Base-by-base conservation (phyloP, 192 early-diverging fungal genomes). In the Backusella liffmaniae region DNA sequence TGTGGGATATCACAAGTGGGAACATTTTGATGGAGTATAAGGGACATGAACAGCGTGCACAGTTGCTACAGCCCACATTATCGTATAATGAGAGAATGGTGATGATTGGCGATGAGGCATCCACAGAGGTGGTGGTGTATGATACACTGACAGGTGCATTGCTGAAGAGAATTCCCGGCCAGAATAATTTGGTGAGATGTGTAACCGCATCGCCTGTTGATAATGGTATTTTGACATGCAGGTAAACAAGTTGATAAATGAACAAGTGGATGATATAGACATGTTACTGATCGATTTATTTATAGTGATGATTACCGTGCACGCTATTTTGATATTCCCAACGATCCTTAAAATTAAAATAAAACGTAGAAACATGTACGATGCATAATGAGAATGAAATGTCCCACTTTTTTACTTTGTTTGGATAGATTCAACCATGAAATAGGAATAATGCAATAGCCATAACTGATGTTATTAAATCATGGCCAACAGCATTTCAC, bases 1-100 rank as follows among this genome's bases (percentile, higher is more conserved):
- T 97, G 59, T 98, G 97, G 97, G 97, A 98, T 39, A 80, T 94
- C 71, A 82, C 84, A 15, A 91, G 86, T 26, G 95, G 95, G 0
- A 88, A 88, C 41, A 77, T 91, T 37, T 84, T 96, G 51, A 86
- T 90, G 77, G 85, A 88, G 15, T 98, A 91, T 80, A 83, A 86
- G 62, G 95, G 95, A 10, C 90, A 91, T 32, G 62, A 77, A 34
- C 86, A 91, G 73, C 79, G 76, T 5, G 15, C 79, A 80, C 85
- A 79, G 70, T 51, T 67, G 29, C 36, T 82, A 35, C 79, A 86
- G 78, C 76, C 81, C 34, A 79, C 84, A 8, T 92, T 95, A 51
- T 91, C 89, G 8, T 86, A 89, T 77, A 91, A 92, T 79, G 93
- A 95, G 77, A 79, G 86, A 18, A 88, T 88, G 79, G 91, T 95